These are phyloP conservation scores for Basidiobolus meristosporus DNA, from an alignment of 371 early-diverging fungal species.

Conservation along the genomic window DNA sequence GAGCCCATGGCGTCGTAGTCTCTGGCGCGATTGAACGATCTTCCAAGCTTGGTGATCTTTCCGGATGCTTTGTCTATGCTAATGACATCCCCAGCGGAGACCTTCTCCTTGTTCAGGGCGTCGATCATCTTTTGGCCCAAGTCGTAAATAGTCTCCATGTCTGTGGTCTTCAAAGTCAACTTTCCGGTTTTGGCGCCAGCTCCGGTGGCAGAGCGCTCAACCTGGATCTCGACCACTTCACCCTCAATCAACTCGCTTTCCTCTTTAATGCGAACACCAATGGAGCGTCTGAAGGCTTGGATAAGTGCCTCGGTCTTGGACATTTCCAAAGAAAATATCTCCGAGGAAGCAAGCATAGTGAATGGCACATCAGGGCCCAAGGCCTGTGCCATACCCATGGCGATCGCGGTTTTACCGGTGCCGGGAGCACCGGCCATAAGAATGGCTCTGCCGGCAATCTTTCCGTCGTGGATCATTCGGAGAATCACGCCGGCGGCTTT, in stretches of 20 bases:
- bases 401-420: conserved; percentile 91
- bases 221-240: conserved; percentile 96
- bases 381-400: conserved; percentile 87
- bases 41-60: conserved; percentile 89
- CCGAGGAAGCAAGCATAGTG: conserved; percentile 89
- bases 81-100: conserved; percentile 95
- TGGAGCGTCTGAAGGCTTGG: conserved; percentile 93
- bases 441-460: conserved; percentile 93
- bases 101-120: conserved; percentile 91
- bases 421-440: conserved; percentile 97
- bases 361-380: conserved; percentile 91
- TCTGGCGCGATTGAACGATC: conserved; percentile 81
- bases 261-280: conserved; percentile 96
- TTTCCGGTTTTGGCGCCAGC: conserved; percentile 84
- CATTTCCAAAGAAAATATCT: conserved; percentile 96
- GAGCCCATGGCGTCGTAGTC: conserved; percentile 69
- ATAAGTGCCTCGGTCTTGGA: conserved; percentile 96
- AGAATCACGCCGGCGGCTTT: conserved; percentile 91
- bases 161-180: conserved; percentile 95
- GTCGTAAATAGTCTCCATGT: conserved; percentile 99
- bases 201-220: conserved; percentile 83
- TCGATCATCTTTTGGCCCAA: conserved; percentile 97
- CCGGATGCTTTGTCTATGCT: conserved; percentile 98
- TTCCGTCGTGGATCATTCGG: conserved; percentile 84
- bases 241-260: conserved; percentile 96